Base-by-base conservation (phyloP, 139 green algal genomes). In the Volvox reticuliferus region DNA sequence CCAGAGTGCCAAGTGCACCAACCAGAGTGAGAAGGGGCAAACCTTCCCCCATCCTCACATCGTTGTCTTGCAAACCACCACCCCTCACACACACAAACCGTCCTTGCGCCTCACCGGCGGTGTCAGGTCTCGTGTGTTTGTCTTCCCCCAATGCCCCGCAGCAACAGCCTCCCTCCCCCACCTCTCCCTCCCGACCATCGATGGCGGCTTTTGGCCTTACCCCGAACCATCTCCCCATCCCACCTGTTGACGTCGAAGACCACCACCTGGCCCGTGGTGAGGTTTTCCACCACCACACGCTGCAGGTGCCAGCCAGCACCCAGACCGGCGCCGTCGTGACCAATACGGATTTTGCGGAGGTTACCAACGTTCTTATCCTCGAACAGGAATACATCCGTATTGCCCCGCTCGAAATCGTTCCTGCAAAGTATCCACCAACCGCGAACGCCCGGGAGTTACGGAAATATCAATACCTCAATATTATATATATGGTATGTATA, bases 241-340 rank as follows among this genome's bases (percentile, higher is more conserved):
- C 82, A 92, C 83, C 37, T 86, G 82, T 90, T 90, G 76, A 86
- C 73, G 9, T 80, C 89, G 91, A 97, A 96, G 36, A 85, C 83
- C 63, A 93, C 91, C 35, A 77, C 55, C 81, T 95, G 93, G 21
- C 95, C 94, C 0, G 91, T 95, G 55, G 82, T 71, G 35, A 95
- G 73, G 90, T 97, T 95, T 65, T 95, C 91, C 63, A 98, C 96
- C 67, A 96, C 92, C 79, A 97, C 92, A 35, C 85, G 37, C 24
- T 86, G 78, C 79, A 97, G 87, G 78, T 96, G 93, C 96, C 96
- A 98, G 21, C 82, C 95, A 16, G 95, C 88, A 21, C 93, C 93
- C 20, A 95, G 50, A 3, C 96, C 96, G 0, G 76, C 86, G 85
- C 93, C 94, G 65, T 98, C 94, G 37, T 96, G 96, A 1, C 93